phyloP scores from a whole-genome alignment of 2,329 filamentous ascomycete species.

The Cladosporium sp. region DNA sequence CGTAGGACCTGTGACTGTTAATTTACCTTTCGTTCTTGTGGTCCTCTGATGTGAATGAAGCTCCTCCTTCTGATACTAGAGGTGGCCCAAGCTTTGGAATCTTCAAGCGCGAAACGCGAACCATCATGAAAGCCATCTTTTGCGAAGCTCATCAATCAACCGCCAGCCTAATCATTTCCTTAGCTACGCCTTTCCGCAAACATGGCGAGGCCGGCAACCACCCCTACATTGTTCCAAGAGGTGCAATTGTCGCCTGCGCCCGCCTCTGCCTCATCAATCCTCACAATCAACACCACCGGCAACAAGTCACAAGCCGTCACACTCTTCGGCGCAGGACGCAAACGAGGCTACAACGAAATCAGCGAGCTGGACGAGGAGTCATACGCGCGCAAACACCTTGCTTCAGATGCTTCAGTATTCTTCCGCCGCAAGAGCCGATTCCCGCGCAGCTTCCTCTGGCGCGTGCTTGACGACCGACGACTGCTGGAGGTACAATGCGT shows the following conservation, averaged over 20 bases:
- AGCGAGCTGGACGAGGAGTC: conserved; percentile 61
- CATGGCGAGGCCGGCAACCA: conserved; percentile 14
- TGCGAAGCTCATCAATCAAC: conserved; percentile 4
- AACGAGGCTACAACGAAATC: conserved; percentile 35
- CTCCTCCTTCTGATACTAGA: no score
- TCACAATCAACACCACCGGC: conserved; percentile 8
- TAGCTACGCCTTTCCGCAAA: not conserved
- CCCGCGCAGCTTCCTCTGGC: conserved; percentile 86
- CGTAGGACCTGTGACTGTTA: no score
- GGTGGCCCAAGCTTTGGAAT: conserved; percentile 2
- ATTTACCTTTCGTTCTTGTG: no score
- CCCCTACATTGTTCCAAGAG: conserved; percentile 26
- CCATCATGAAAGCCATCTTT: conserved; percentile 1
- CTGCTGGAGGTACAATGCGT: conserved; percentile 77
- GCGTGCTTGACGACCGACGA: conserved; percentile 73
- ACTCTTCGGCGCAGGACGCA: conserved; percentile 31
- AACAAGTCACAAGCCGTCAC: conserved; percentile 50
- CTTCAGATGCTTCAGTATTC: conserved; percentile 75
- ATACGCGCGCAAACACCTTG: conserved; percentile 69
- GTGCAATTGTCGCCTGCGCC: conserved; percentile 8
- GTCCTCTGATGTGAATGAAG: no score
- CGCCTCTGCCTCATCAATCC: conserved; percentile 4
- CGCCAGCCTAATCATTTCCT: conserved; percentile 4
- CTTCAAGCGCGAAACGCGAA: conserved; percentile 9
- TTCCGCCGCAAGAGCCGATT: conserved; percentile 71